A percentile compares a stretch with the other conserved stretches of the same genome.
Conservation (phyloP, 805 yeast species). For the Brettanomyces nanus region DNA sequence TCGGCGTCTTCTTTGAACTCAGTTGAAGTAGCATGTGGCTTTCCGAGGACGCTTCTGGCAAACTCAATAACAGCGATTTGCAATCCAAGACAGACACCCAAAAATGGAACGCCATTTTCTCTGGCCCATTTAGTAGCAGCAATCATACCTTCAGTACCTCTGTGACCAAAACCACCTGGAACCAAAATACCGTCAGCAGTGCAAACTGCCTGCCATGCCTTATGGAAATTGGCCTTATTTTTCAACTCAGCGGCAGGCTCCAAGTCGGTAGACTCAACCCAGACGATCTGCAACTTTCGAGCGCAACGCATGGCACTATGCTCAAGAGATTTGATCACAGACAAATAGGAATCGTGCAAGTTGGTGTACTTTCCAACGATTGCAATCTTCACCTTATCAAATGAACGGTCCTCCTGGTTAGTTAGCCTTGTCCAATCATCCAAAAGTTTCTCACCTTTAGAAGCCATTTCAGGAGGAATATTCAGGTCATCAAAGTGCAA, state of each 20-base stretch:
- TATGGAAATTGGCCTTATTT: conserved; percentile 74
- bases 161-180: conserved; percentile 96
- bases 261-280: conserved; percentile 94
- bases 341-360: conserved; percentile 88
- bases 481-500: conserved; percentile 46
- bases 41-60: conserved; percentile 70
- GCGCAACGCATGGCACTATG: conserved; percentile 89
- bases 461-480: conserved; percentile 40
- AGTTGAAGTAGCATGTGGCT: conserved; percentile 63
- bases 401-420: conserved; percentile 69
- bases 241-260: conserved; percentile 61
- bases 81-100: conserved; percentile 96
- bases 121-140: conserved; percentile 98
- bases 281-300: conserved; percentile 75
- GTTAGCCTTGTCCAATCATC: conserved; percentile 76
- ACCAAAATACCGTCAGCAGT: conserved; percentile 94
- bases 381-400: conserved; percentile 86
- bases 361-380: conserved; percentile 96
- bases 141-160: conserved; percentile 99
- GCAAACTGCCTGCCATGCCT: conserved; percentile 91
- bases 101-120: conserved; percentile 84
- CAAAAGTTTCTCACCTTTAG: conserved; percentile 65
- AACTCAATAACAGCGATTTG: conserved; percentile 96
- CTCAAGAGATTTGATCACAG: conserved; percentile 92
- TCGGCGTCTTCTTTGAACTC: conserved; percentile 66